Evolutionary conservation across 768 basidiomycete species (phyloP), one percentile per base, ranked within the genome.

Genomic region (Stropharia rugosoannulata): DNA sequence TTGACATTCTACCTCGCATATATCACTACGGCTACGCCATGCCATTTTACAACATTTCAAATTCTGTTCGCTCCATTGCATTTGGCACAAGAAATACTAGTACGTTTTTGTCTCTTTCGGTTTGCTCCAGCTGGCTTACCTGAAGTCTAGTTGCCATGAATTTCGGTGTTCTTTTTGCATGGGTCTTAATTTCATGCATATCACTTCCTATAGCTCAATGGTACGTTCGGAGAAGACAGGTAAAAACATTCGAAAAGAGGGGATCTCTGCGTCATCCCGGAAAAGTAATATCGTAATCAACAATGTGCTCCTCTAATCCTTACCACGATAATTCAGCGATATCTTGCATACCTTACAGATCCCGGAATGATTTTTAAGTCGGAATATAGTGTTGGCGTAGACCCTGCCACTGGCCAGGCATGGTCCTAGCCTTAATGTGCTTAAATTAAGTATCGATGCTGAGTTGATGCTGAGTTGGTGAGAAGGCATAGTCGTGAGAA

Each of bases 11-110:
- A 1, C 86, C 87, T 0, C 60, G 60, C 38, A 57, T 89, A 55
- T 89, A 78, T 69, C 78, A 75, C 46, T 89, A 89, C 56, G 90
- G 87, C 1, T 87, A 83, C 59, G 87, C 81, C 0, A 76, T 75
- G 59, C 89, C 89, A 1, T 89, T 91, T 64, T 90, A 87, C 66
- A 87, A 90, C 61, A 73, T 90, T 27, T 82, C 84, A 12, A 69
- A 73, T 38, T 81, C 85, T 0, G 77, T 83, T 3, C 76, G 89
- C 16, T 74, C 81, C 22, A 74, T 91, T 53, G 66, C 86, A n/a
- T 89, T 91, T 60, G 72, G 78, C 37, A 87, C 86, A 3, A 82
- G 80, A 63, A 85, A 86, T 56, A 69, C 80, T 16, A 65, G 85
- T 86, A 56, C 37, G 82, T 74, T 38, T n/a, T 29, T 37, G 8